Evolutionary conservation across 1,284 basidiomycete genomes (phyloP).

Genomic region (Agaricales sp.): DNA sequence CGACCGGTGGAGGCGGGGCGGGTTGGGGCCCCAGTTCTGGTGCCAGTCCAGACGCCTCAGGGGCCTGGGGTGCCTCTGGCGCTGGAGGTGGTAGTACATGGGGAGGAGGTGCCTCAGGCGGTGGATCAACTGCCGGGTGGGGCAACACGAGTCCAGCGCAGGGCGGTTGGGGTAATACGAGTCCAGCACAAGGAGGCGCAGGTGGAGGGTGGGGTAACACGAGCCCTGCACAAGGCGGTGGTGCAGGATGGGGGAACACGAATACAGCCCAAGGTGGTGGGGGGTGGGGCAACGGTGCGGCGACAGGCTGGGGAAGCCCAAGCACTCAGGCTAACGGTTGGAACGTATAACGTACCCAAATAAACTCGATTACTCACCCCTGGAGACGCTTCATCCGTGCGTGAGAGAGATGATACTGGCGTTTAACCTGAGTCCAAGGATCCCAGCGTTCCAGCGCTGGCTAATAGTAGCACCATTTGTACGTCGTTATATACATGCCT

Average conservation of each 20-base stretch:
- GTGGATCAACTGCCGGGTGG: conserved; percentile 14
- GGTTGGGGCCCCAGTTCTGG: conserved; percentile 12
- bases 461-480: too few relatives aligned
- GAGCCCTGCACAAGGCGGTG: not conserved
- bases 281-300: conserved; percentile 9
- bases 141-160: conserved; percentile 18
- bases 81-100: conserved; percentile 22
- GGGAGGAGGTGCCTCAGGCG: conserved; percentile 18
- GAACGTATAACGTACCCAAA: conserved; percentile 42
- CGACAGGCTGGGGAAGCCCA: conserved; percentile 22
- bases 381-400: too few relatives aligned
- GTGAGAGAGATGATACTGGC: too few relatives aligned
- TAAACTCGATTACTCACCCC: too few relatives aligned
- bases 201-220: conserved; percentile 9
- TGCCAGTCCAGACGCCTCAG: conserved; percentile 16
- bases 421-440: too few relatives aligned
- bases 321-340: conserved; percentile 40
- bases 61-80: conserved; percentile 20
- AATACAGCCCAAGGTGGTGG: conserved; percentile 13
- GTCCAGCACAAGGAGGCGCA: conserved; percentile 22
- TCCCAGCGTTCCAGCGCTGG: too few relatives aligned
- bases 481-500: too few relatives aligned
- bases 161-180: conserved; percentile 23
- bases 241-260: conserved; percentile 30
- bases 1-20: conserved; percentile 14